Base-by-base conservation (phyloP, 2,329 filamentous ascomycete species). In the Claviceps sp. region DNA sequence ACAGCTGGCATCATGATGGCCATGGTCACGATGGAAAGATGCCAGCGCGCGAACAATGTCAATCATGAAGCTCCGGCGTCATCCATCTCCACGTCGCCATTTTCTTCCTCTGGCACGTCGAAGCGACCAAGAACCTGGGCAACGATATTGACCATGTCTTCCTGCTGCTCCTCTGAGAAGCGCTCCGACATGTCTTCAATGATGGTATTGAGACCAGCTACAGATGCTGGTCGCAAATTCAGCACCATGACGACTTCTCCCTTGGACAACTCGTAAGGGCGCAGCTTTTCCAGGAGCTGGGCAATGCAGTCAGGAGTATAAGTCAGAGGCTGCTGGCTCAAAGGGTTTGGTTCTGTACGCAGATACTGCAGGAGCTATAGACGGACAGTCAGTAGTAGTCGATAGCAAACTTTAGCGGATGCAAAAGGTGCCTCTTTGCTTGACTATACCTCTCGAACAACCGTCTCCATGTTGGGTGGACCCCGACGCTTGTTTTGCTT, bases 241-340 rank as follows among this genome's bases (percentile, higher is more conserved):
- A 85, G 64, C 47, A 86, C 76, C 78, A 84, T 84, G 61, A 86
- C 69, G 51, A 83, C 68, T 65, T 86, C 83, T 51, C 80, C 80
- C 69, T 86, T 86, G 66, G 78, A 78, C 52, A 86, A 72, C 46
- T 79, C 73, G 64, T 76, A 84, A 1, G 70, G 70, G 11, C 73
- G 72, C 48, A 86, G 68, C 24, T 68, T 71, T 59, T 76, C 67
- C 42, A 85, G 69, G 42, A 87, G 74, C 24, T 62, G 65, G 6
- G 68, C 60, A 56, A 85, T 77, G 49, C 73, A 74, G 10, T 67
- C 65, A n/a, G 73, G 63, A 50, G 70, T 70, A 64, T 81, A 84
- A 3, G 73, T 72, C 50, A 71, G 57, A 17, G 77, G 76, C 55
- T 72, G 72, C 59, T 78, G 74, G 61, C 73, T 77, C 50, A 82